Evolutionary conservation across 1,284 basidiomycete genomes (phyloP), one percentile per base, ranked within the genome.

Genomic region (Flammula alnicola): DNA sequence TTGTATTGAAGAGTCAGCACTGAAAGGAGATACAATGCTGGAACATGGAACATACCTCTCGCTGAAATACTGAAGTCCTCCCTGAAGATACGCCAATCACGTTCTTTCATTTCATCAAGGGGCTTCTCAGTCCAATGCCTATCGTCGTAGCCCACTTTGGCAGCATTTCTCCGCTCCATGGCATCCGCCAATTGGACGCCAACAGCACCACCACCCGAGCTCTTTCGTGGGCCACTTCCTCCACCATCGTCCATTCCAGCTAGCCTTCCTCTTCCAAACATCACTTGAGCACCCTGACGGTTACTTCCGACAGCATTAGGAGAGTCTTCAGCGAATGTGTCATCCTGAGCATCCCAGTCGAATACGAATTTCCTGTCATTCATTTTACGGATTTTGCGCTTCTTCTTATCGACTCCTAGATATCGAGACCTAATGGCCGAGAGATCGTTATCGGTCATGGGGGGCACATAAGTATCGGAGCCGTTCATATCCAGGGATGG

Each of bases 61-160:
- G 94, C 88, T 44, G 93, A 86, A 55, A 99, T 99, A 62, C 87
- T 95, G 73, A 97, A 99, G 71, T 99, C 96, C 70, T 99, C 96
- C 55, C 95, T 79, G 75, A 99, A 99, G 68, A 99, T 99, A 62
- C 96, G 84, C 96, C 96, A 99, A 67, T 99, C 96, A 49, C 96
- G 81, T 62, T 98, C 97, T 64, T 89, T 91, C 97, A 99, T 98
- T 69, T 98, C 93, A 2, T 76, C 69, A 25, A 99, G 74, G 1
- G 87, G 81, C 71, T 99, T 99, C n/a, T 98, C 93, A 2, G 89
- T 89, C 97, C 97, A 99, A 73, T 98, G 97, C 56, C 94, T 79
- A 64, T 96, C 94, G 64, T 97, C 94, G 56, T 92, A 74, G 26
- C 91, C 86, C 51, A 82, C 77, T 75, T 90, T 88, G 49, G 84